These are phyloP conservation scores for Phytopythium sindhum DNA, from an alignment of 352 stramenopile genomes.

Conservation along the genomic window DNA sequence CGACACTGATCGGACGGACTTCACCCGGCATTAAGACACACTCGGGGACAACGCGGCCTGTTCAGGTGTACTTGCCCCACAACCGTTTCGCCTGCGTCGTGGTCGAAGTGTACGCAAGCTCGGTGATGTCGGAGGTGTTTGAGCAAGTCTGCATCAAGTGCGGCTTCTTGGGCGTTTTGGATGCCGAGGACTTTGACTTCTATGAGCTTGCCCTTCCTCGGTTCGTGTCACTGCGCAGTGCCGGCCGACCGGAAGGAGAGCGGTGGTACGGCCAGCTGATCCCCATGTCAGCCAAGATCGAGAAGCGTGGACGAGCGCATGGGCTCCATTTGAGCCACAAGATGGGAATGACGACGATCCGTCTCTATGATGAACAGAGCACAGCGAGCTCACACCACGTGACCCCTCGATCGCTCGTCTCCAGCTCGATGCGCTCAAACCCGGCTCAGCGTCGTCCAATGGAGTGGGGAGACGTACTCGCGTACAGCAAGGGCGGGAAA, in stretches of 20 bases:
- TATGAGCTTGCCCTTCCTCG: conserved; percentile 78
- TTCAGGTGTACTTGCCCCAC: conserved; percentile 83
- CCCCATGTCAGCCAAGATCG: conserved; percentile 52
- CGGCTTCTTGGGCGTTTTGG: conserved; percentile 65
- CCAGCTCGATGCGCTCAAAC: conserved; percentile 73
- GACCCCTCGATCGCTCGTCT: conserved; percentile 67
- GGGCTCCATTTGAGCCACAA: conserved; percentile 85
- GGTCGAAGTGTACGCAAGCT: conserved; percentile 52
- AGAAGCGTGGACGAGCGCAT: conserved; percentile 56
- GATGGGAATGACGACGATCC: conserved; percentile 85
- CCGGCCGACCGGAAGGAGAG: conserved; percentile 77
- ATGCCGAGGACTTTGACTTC: conserved; percentile 82
- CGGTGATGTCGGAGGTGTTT: conserved; percentile 71
- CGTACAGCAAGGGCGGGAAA: conserved; percentile 69
- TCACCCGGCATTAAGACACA: conserved; percentile 47
- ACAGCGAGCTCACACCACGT: conserved; percentile 82
- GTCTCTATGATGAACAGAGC: conserved; percentile 83
- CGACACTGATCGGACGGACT: conserved; percentile 19
- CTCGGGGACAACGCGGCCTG: conserved; percentile 29
- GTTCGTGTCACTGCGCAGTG: conserved; percentile 84
- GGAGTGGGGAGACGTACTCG: conserved; percentile 72
- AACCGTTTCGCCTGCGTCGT: conserved; percentile 84
- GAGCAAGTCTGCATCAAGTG: conserved; percentile 73
- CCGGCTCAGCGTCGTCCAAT: conserved; percentile 77
- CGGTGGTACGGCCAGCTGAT: conserved; percentile 80